Percentiles rank a stretch among this genome's conserved stretches.
These are phyloP conservation scores for Pythium oligandrum DNA, from an alignment of 352 stramenopile species.

Conservation along the genomic window DNA sequence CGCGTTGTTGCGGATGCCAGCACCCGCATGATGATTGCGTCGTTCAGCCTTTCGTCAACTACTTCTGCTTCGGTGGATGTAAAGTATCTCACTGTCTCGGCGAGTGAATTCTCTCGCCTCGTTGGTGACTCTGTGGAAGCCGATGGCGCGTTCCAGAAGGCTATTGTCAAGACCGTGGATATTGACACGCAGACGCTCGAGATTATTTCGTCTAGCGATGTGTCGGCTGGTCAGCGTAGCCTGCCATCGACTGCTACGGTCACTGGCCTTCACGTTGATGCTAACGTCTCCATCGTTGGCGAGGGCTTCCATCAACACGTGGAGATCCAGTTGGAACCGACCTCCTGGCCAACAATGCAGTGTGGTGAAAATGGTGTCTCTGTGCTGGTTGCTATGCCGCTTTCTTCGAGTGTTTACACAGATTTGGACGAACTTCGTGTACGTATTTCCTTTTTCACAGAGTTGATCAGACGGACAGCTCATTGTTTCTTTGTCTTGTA, in stretches of 20 bases:
- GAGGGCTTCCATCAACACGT: constrained; percentile 19
- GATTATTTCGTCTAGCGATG: not conserved
- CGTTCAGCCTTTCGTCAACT: too few species aligned
- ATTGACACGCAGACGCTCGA: too few species aligned
- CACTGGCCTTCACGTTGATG: not conserved
- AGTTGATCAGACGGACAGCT: not conserved
- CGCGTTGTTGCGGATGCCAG: too few species aligned
- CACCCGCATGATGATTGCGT: too few species aligned
- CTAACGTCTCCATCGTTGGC: constrained; percentile 7
- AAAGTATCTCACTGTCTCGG: too few species aligned
- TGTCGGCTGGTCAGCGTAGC: constrained; percentile 2
- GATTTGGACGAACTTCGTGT: constrained; percentile 39
- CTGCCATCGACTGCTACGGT: not conserved
- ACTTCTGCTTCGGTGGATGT: too few species aligned
- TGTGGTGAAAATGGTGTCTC: not conserved
- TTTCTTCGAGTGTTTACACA: constrained; percentile 24
- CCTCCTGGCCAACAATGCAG: not conserved
- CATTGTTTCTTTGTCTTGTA: constrained; percentile 3
- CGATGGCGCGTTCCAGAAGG: too few species aligned
- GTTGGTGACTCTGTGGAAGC: too few species aligned
- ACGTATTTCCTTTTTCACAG: constrained; percentile 2
- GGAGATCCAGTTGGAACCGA: not conserved
- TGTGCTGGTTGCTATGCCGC: constrained; percentile 12
- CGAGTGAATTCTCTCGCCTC: too few species aligned
- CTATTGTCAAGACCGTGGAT: too few species aligned